Evolutionary conservation across 805 yeast genomes (phyloP).

Genomic region (Debaryomyces castellii): DNA sequence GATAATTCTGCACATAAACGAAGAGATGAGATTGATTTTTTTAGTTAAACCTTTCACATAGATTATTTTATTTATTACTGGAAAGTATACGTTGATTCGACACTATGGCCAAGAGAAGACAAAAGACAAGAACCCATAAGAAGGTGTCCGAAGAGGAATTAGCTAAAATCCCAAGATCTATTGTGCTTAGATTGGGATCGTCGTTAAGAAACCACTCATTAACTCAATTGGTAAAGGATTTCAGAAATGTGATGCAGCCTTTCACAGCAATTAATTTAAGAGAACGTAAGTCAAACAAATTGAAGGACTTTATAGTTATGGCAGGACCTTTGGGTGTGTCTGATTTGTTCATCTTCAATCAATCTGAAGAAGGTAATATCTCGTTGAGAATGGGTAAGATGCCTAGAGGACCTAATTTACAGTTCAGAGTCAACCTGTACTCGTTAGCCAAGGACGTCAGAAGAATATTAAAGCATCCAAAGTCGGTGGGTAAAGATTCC

Average conservation of each 20-base stretch:
- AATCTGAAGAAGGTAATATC: slow-evolving; percentile 75
- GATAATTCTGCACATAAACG: background rate
- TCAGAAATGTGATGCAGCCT: slow-evolving; percentile 91
- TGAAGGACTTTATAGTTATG: slow-evolving; percentile 96
- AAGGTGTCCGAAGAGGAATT: slow-evolving; percentile 61
- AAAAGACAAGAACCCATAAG: slow-evolving; percentile 87
- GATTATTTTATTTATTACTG: background rate
- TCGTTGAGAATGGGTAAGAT: slow-evolving; percentile 80
- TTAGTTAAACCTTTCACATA: background rate
- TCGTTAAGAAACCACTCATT: slow-evolving; percentile 77
- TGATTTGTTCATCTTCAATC: slow-evolving; percentile 84
- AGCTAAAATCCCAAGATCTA: slow-evolving; percentile 81
- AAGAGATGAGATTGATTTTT: slow-evolving; percentile 7
- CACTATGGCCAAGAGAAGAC: slow-evolving; percentile 41
- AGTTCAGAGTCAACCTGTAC: slow-evolving; percentile 75
- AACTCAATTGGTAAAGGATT: slow-evolving; percentile 81
- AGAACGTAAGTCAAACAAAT: slow-evolving; percentile 82
- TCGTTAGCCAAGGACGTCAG: slow-evolving; percentile 81
- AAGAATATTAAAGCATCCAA: slow-evolving; percentile 70
- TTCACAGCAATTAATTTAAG: slow-evolving; percentile 88
- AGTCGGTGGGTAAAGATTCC: slow-evolving; percentile 65
- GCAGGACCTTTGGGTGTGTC: slow-evolving; percentile 95
- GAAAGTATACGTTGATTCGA: background rate
- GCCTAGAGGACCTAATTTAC: slow-evolving; percentile 93
- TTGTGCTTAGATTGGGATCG: slow-evolving; percentile 87